Percentiles rank a stretch among this genome's conserved stretches.
These are phyloP conservation scores for Suillus bovinus DNA, from an alignment of 768 basidiomycete species.

Conservation along the genomic window DNA sequence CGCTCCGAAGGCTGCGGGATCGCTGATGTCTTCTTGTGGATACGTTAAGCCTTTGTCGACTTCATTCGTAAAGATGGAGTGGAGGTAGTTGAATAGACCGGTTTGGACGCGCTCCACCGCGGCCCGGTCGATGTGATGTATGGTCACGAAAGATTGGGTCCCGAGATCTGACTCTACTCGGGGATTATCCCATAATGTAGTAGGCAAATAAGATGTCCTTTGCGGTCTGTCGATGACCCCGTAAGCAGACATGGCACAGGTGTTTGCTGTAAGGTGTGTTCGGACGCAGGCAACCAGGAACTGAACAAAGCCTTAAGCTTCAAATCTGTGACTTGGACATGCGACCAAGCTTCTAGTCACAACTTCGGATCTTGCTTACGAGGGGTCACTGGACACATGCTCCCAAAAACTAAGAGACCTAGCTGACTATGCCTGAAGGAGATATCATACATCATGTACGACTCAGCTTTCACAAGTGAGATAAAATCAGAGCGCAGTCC, in stretches of 20 bases:
- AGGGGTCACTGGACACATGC: background rate
- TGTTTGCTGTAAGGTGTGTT: background rate
- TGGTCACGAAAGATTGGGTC: constrained; percentile 21
- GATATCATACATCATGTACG: too few species aligned
- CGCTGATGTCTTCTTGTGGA: constrained; percentile 71
- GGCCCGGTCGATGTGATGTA: constrained; percentile 40
- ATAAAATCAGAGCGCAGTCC: background rate
- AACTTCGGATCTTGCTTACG: background rate
- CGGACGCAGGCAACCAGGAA: background rate
- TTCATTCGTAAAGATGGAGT: constrained; percentile 65
- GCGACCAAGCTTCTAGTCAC: background rate
- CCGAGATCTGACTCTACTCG: constrained; percentile 24
- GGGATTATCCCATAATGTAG: constrained; percentile 48
- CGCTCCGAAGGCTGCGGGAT: constrained; percentile 56
- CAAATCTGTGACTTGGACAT: background rate
- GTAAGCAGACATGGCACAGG: constrained; percentile 65
- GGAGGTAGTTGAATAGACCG: constrained; percentile 63
- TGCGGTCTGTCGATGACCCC: constrained; percentile 50
- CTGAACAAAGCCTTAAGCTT: background rate
- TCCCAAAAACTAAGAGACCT: background rate
- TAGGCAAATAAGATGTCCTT: constrained; percentile 36
- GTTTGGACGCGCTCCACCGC: constrained; percentile 29
- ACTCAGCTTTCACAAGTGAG: background rate
- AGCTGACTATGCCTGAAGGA: background rate
- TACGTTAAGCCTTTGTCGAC: constrained; percentile 80